Evolutionary conservation across 2,329 filamentous ascomycete species (phyloP), one percentile per base, ranked within the genome.

Genomic region (Didymella lethalis): DNA sequence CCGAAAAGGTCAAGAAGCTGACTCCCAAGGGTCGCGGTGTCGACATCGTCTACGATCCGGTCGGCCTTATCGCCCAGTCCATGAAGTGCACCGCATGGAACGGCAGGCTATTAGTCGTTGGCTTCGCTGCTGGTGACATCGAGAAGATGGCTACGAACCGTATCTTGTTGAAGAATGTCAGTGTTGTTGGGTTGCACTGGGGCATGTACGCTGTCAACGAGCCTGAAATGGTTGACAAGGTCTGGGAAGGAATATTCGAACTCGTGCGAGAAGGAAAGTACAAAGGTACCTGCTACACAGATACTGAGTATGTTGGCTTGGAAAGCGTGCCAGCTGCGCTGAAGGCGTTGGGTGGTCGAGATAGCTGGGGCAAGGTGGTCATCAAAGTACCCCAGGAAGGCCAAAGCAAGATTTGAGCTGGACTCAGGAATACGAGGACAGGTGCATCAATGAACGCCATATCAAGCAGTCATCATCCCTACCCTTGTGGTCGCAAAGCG

Each of bases 41-140:
- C 18, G 93, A 98, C 77, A 92, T 98, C 50, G 93, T 98, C 23
- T 98, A 92, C 80, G 94, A 98, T 76, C 93, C 94, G 12, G 94
- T 98, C 1, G 94, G 94, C 0, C 80, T 97, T 74, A 91, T 97
- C 48, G 92, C 96, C 65, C 85, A 88, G 73, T 92, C 89, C 67
- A 91, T 93, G 67, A 97, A 96, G 79, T 97, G 94, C 80, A 91
- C 90, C 3, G 90, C 92, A 3, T 98, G 93, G 93, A 97, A 97
- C 76, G 94, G 91, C 1, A 85, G 93, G 12, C 84, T 98, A 54
- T 80, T 97, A 43, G 87, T 98, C 5, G 89, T 98, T 66, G 94
- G 94, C 0, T 98, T 97, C 74, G 93, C 93, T 0, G 91, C 88
- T 0, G 92, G 92, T 0, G 83, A 82, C 49, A 97, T 97, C 66